These are phyloP conservation scores for Lodderomyces theae DNA, from an alignment of 1,139 yeast species.

Conservation along the genomic window DNA sequence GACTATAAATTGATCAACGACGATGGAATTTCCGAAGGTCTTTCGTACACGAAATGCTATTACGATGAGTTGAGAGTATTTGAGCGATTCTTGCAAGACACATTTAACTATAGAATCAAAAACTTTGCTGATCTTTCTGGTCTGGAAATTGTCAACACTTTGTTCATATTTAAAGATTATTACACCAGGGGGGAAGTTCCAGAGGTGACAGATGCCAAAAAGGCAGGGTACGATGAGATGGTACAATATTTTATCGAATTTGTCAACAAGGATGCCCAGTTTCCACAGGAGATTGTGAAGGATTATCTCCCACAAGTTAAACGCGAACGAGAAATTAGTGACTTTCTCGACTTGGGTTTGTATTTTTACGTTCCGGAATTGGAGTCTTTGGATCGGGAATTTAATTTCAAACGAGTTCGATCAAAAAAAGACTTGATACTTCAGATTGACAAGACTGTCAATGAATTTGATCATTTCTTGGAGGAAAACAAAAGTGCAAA, in stretches of 20 bases:
- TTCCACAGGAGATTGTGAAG: conserved; percentile 15
- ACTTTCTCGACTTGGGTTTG: conserved; percentile 18
- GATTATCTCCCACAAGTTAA: conserved; percentile 16
- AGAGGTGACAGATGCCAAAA: conserved; percentile 18
- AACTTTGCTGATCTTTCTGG: conserved; percentile 27
- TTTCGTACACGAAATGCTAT: conserved; percentile 22
- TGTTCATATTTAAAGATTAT: conserved; percentile 29
- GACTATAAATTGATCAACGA: conserved; percentile 4
- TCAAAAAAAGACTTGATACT: conserved; percentile 17
- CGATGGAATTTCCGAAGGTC: not conserved
- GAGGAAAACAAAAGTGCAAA: conserved; percentile 5
- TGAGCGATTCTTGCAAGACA: conserved; percentile 21
- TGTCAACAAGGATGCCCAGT: conserved; percentile 5
- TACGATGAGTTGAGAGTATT: conserved; percentile 22
- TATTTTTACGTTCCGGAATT: conserved; percentile 27
- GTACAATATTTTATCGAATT: conserved; percentile 13
- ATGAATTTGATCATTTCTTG: conserved; percentile 21
- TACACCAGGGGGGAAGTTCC: conserved; percentile 22
- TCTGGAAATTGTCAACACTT: conserved; percentile 26
- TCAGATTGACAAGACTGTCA: conserved; percentile 22
- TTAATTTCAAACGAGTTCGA: conserved; percentile 19
- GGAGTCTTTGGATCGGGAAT: conserved; percentile 21
- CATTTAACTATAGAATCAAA: conserved; percentile 23
- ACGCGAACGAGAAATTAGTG: not conserved
- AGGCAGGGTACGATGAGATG: conserved; percentile 25